Conservation (phyloP, 495 filamentous ascomycete genomes). For the Lepraria neglecta region DNA sequence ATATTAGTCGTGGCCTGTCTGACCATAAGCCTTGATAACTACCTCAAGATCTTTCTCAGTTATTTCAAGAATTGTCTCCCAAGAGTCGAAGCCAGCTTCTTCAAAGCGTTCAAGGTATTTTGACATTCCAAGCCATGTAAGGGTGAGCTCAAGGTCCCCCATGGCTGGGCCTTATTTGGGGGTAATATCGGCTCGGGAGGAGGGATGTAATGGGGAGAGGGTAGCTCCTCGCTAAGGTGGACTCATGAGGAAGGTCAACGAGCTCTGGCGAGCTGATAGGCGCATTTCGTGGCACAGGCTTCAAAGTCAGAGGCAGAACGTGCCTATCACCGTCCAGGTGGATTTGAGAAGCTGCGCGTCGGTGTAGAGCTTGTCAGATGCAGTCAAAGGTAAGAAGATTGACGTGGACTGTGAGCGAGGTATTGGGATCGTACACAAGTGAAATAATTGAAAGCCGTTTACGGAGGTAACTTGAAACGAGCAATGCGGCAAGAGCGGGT, state of each 20-base stretch:
- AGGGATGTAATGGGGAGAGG: neutral
- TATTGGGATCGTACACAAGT: neutral
- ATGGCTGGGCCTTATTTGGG: conserved; percentile 31
- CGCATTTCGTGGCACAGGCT: neutral
- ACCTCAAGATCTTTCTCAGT: conserved; percentile 72
- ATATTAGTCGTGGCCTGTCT: conserved; percentile 1
- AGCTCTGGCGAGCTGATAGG: neutral
- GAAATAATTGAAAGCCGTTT: neutral
- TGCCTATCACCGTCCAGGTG: too few species aligned
- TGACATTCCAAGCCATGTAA: conserved; percentile 65
- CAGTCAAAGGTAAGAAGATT: neutral
- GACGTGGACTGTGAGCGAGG: neutral
- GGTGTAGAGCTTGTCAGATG: too few species aligned
- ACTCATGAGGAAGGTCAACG: neutral
- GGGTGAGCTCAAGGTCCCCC: conserved; percentile 51
- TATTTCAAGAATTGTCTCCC: conserved; percentile 73
- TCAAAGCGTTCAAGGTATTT: conserved; percentile 65
- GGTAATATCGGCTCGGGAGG: neutral
- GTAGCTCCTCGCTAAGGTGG: neutral
- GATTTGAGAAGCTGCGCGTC: too few species aligned
- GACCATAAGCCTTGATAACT: neutral
- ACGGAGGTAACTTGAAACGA: conserved; percentile 1
- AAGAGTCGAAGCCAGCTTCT: conserved; percentile 72
- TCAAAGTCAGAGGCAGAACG: neutral
- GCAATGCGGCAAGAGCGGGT: conserved; percentile 10